phyloP scores from a whole-genome alignment of 2,329 filamentous ascomycete species.

The Colletotrichum cuscutae region DNA sequence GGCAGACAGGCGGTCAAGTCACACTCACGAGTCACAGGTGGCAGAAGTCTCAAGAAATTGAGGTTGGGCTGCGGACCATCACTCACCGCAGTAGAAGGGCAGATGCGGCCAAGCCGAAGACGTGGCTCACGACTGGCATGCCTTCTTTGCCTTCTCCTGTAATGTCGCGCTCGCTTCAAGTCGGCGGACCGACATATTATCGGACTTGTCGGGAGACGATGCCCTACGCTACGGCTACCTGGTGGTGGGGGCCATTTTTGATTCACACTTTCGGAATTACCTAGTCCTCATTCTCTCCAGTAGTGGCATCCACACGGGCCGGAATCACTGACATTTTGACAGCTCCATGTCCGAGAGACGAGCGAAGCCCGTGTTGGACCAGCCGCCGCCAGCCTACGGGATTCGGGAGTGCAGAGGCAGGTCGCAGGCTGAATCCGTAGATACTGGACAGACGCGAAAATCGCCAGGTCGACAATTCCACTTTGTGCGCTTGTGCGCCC shows the following conservation, averaged over 20 bases:
- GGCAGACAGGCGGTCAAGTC: conserved; percentile 18
- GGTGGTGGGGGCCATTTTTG: background rate
- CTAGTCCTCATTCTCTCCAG: background rate
- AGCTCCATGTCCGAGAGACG: background rate
- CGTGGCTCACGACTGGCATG: conserved; percentile 5
- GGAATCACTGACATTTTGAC: background rate
- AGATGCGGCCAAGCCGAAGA: conserved; percentile 30
- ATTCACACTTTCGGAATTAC: background rate
- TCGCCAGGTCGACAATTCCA: background rate
- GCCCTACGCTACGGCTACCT: background rate
- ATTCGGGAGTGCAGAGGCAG: background rate
- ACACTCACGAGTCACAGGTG: background rate
- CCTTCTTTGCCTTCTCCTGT: background rate
- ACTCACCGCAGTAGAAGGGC: conserved; percentile 20
- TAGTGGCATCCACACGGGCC: background rate
- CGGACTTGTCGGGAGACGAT: conserved; percentile 22
- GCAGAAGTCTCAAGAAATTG: background rate
- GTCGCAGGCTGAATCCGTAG: too few relatives aligned
- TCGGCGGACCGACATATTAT: conserved; percentile 5
- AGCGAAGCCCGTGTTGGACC: background rate
- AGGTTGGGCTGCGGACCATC: conserved; percentile 9
- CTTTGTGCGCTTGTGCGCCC: background rate
- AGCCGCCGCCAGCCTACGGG: background rate
- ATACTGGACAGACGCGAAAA: background rate
- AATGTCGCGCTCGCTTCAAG: background rate